phyloP scores from a whole-genome alignment of 768 basidiomycete genomes.

The Leccinum pellstonianum region DNA sequence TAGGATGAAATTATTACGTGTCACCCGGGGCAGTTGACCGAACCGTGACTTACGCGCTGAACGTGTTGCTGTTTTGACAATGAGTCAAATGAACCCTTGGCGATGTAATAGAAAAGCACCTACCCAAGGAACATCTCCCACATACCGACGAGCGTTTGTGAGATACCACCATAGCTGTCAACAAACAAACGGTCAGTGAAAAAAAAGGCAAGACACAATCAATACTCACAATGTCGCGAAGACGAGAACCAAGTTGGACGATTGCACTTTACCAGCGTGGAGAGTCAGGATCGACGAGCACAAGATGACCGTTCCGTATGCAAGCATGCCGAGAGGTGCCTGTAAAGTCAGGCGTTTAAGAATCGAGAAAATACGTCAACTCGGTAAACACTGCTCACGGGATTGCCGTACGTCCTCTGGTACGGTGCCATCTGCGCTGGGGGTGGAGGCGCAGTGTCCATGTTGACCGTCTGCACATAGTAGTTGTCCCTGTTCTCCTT shows the following conservation, averaged over 20 bases:
- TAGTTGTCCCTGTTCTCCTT: slow-evolving; percentile 27
- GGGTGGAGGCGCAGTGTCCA: slow-evolving; percentile 16
- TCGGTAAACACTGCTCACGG: slow-evolving; percentile 11
- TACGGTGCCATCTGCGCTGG: slow-evolving; percentile 22
- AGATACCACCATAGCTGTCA: slow-evolving; percentile 31
- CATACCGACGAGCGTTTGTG: slow-evolving; percentile 31
- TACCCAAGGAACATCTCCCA: slow-evolving; percentile 34
- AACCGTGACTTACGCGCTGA: slow-evolving; percentile 22
- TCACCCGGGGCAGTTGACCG: not conserved
- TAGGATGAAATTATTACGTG: not conserved
- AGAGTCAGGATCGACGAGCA: slow-evolving; percentile 31
- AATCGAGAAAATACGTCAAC: not conserved
- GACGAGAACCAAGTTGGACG: slow-evolving; percentile 28
- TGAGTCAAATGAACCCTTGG: slow-evolving; percentile 5
- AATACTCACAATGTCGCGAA: slow-evolving; percentile 28
- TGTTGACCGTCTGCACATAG: slow-evolving; percentile 28
- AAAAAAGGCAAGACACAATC: too few relatives aligned
- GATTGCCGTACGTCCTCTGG: slow-evolving; percentile 29
- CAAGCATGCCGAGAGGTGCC: slow-evolving; percentile 31
- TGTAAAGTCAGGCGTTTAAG: slow-evolving; percentile 4
- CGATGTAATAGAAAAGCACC: slow-evolving; percentile 1
- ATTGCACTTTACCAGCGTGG: slow-evolving; percentile 16
- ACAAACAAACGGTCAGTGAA: not conserved
- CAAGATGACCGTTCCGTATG: slow-evolving; percentile 30
- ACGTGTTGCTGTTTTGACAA: slow-evolving; percentile 23